phyloP scores from a whole-genome alignment of 352 stramenopile species.

The Globisporangium mamillatum region DNA sequence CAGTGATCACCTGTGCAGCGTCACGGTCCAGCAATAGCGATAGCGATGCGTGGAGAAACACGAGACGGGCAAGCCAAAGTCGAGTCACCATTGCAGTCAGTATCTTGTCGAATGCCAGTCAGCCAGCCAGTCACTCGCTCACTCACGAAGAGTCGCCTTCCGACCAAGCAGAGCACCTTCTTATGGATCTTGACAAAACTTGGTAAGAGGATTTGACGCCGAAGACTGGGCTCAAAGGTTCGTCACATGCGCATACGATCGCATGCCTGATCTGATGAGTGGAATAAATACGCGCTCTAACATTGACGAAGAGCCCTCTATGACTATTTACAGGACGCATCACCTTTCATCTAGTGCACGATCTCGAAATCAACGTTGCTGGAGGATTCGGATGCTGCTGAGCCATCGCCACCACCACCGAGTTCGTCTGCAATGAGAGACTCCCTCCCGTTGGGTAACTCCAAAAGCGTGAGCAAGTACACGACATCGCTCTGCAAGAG shows the following conservation, averaged over 20 bases:
- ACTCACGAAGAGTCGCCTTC: neutral
- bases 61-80: neutral
- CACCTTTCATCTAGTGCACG: neutral
- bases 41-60: neutral
- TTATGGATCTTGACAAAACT: too few relatives aligned
- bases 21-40: neutral
- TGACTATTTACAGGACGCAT: neutral
- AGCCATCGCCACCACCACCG: neutral
- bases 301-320: neutral
- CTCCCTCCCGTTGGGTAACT: conserved; percentile 15
- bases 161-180: neutral
- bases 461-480: conserved; percentile 28
- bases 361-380: neutral
- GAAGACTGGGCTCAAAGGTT: too few relatives aligned
- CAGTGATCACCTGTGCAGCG: conserved; percentile 50
- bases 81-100: neutral
- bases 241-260: neutral
- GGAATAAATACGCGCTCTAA: conserved; percentile 1
- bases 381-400: neutral
- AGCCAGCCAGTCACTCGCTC: neutral
- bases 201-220: too few relatives aligned
- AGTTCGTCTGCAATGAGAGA: conserved; percentile 19
- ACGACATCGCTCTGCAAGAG: conserved; percentile 52
- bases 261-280: too few relatives aligned
- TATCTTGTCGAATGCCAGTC: neutral